A percentile compares a stretch with the other conserved stretches of the same genome.
Conservation (phyloP, 2,329 filamentous ascomycete genomes). For the Lojkania enalia region DNA sequence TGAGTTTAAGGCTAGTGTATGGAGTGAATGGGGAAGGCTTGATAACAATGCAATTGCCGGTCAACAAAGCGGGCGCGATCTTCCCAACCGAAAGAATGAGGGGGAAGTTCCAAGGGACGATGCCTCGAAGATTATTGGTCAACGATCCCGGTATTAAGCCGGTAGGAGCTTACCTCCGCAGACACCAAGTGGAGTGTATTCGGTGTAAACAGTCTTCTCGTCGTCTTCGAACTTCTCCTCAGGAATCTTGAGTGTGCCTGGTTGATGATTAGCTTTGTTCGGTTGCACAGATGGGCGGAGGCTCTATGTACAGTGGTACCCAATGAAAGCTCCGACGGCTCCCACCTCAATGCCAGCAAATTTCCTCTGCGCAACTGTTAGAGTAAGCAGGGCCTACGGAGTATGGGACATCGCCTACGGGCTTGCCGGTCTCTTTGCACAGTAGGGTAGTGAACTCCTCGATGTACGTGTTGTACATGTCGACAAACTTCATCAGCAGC, state of each 20-base stretch:
- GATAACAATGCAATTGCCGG: constrained; percentile 60
- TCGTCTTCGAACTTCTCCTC: constrained; percentile 49
- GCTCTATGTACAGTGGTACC: constrained; percentile 37
- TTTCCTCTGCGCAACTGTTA: constrained; percentile 37
- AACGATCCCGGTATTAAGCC: constrained; percentile 32
- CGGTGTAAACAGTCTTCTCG: constrained; percentile 52
- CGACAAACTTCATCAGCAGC: constrained; percentile 31
- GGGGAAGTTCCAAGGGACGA: constrained; percentile 50
- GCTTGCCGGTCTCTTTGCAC: constrained; percentile 43
- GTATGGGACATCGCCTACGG: constrained; percentile 23
- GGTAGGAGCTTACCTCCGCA: constrained; percentile 34
- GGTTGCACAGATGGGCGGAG: background rate
- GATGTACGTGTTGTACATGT: constrained; percentile 27
- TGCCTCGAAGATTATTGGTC: constrained; percentile 35
- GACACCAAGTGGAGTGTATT: constrained; percentile 54
- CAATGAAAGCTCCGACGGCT: constrained; percentile 40
- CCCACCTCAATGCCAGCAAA: constrained; percentile 48
- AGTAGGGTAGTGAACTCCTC: constrained; percentile 38
- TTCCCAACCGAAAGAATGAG: constrained; percentile 50
- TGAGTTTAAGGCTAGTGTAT: constrained; percentile 61
- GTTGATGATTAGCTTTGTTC: constrained; percentile 31
- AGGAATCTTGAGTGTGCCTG: constrained; percentile 33
- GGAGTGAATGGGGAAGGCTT: constrained; percentile 62
- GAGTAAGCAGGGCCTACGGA: background rate
- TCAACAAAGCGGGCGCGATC: constrained; percentile 60